These are phyloP conservation scores for Leccinum broughii DNA, from an alignment of 768 basidiomycete species.

Conservation along the genomic window DNA sequence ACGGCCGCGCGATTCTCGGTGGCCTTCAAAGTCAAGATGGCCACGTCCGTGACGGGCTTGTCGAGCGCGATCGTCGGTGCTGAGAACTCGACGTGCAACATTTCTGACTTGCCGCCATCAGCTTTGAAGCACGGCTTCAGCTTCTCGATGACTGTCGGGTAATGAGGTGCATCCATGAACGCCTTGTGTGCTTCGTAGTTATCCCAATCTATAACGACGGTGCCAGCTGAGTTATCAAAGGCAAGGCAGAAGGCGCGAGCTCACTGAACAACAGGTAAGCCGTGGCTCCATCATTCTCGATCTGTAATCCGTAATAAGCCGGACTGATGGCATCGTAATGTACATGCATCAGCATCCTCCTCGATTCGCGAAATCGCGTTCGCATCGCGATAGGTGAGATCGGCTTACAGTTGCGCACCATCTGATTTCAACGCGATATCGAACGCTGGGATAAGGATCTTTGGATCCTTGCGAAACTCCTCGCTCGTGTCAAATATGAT, in stretches of 20 bases:
- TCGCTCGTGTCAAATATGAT: neutral
- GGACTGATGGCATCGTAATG: neutral
- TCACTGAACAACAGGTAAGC: constrained; percentile 21
- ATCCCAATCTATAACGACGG: constrained; percentile 27
- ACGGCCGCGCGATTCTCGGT: constrained; percentile 23
- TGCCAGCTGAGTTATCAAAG: neutral
- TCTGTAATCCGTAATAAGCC: constrained; percentile 15
- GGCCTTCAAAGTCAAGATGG: constrained; percentile 21
- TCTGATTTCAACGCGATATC: neutral
- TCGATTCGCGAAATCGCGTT: neutral
- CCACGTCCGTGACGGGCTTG: constrained; percentile 26
- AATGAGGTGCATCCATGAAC: constrained; percentile 5
- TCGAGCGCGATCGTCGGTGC: constrained; percentile 15
- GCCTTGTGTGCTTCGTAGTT: constrained; percentile 23
- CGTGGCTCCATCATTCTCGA: constrained; percentile 14
- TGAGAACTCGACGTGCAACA: constrained; percentile 26
- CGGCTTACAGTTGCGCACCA: neutral
- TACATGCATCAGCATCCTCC: neutral
- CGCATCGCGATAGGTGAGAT: neutral
- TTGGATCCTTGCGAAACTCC: neutral
- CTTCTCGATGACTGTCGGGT: constrained; percentile 1
- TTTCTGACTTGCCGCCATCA: constrained; percentile 3
- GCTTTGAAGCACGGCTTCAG: constrained; percentile 9
- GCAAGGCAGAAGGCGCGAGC: neutral
- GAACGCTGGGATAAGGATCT: neutral